Evolutionary conservation across 2,329 filamentous ascomycete genomes (phyloP).

Genomic region (Fonsecaea multimorphosa): DNA sequence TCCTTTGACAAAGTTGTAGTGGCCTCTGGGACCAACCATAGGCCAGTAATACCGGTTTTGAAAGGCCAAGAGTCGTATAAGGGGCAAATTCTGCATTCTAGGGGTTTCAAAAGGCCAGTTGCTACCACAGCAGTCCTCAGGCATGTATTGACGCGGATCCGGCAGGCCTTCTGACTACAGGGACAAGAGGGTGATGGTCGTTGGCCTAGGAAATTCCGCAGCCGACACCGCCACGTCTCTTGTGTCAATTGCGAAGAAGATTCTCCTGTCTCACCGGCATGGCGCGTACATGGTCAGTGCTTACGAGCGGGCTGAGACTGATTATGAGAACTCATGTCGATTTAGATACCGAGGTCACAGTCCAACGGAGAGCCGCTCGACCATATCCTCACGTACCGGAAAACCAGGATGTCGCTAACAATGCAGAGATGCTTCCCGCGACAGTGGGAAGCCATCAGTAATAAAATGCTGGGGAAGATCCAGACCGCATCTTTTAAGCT

Average conservation of each 20-base stretch:
- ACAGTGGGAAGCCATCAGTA: constrained; percentile 22
- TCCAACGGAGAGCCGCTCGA: constrained; percentile 37
- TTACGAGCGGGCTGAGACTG: background rate
- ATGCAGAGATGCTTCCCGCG: constrained; percentile 28
- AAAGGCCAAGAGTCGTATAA: constrained; percentile 36
- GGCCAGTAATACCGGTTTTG: constrained; percentile 36
- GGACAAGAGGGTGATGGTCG: constrained; percentile 38
- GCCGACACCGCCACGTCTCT: constrained; percentile 40
- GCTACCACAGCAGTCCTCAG: background rate
- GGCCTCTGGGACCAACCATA: constrained; percentile 41
- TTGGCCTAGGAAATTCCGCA: constrained; percentile 42
- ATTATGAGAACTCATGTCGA: background rate
- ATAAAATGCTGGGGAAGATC: constrained; percentile 26
- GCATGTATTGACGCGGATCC: background rate
- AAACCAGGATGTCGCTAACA: constrained; percentile 25
- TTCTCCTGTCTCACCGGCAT: constrained; percentile 38
- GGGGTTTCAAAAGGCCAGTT: constrained; percentile 36
- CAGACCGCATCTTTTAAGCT: constrained; percentile 27
- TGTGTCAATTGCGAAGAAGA: constrained; percentile 30
- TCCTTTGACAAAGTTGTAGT: constrained; percentile 47
- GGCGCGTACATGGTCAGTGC: constrained; percentile 35
- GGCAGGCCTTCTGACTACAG: constrained; percentile 29
- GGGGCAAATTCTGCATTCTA: constrained; percentile 38
- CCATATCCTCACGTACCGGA: constrained; percentile 36
- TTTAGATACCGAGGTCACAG: constrained; percentile 33